phyloP scores from a whole-genome alignment of 2,329 filamentous ascomycete species.

The Leptographium lundbergii region DNA sequence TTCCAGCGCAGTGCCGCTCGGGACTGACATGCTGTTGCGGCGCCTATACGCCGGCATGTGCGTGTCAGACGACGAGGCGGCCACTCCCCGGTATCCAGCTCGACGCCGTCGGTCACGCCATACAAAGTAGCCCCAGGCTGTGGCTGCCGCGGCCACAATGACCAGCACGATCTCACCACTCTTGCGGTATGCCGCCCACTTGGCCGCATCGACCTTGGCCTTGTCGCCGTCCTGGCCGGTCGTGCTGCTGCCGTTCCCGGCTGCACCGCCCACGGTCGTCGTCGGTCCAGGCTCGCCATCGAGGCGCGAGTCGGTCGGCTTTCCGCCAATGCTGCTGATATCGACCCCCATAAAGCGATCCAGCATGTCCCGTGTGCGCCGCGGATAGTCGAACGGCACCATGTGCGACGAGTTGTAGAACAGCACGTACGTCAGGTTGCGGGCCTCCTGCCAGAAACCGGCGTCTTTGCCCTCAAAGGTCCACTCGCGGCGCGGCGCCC shows the following conservation, averaged over 20 bases:
- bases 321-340: slow-evolving; percentile 74
- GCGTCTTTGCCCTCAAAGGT: slow-evolving; percentile 79
- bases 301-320: slow-evolving; percentile 64
- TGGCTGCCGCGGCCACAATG: slow-evolving; percentile 63
- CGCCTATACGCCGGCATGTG: slow-evolving; percentile 9
- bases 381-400: slow-evolving; percentile 89
- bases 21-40: slow-evolving; percentile 10
- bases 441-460: slow-evolving; percentile 86
- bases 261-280: slow-evolving; percentile 63
- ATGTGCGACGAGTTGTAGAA: slow-evolving; percentile 97
- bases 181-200: slow-evolving; percentile 80
- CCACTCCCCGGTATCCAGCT: slow-evolving; percentile 39
- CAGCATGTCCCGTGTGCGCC: slow-evolving; percentile 86
- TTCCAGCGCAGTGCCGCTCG: slow-evolving; percentile 26
- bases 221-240: slow-evolving; percentile 38
- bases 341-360: slow-evolving; percentile 93
- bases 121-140: slow-evolving; percentile 61
- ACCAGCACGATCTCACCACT: slow-evolving; percentile 78
- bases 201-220: slow-evolving; percentile 64
- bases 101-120: slow-evolving; percentile 46
- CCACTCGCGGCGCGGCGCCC: slow-evolving; percentile 89
- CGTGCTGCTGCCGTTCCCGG: slow-evolving; percentile 54
- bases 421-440: slow-evolving; percentile 89
- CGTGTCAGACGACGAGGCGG: slow-evolving; percentile 18
- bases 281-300: slow-evolving; percentile 74